phyloP scores from a whole-genome alignment of 345 rosid genomes.

The Passiflora organensis region DNA sequence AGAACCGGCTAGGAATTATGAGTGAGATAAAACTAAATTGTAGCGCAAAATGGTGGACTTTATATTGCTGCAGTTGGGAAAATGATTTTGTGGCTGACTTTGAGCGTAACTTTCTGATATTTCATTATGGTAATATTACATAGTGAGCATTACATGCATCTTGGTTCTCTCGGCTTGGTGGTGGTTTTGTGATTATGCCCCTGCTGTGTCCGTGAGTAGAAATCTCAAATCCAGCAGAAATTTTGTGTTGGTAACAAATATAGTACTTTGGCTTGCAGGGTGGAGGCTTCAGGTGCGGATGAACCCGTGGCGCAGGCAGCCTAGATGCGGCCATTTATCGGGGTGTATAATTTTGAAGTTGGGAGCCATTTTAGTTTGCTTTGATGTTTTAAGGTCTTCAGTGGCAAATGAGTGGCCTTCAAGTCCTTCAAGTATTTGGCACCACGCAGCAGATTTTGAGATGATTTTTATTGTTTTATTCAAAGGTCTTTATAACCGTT shows the following conservation, averaged over 20 bases:
- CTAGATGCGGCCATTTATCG: constrained; percentile 15
- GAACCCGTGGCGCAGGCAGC: constrained; percentile 57
- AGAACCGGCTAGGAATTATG: too few species aligned
- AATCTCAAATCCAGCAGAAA: not conserved
- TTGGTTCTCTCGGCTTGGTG: not conserved
- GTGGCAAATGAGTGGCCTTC: too few species aligned
- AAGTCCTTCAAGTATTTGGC: too few species aligned
- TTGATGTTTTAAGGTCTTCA: not conserved
- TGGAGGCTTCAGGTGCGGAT: constrained; percentile 29
- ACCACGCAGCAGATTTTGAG: not conserved
- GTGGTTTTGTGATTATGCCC: not conserved
- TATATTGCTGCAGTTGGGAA: too few species aligned
- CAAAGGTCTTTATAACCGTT: not conserved
- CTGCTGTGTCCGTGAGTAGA: not conserved
- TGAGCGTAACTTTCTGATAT: not conserved
- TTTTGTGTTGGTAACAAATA: not conserved
- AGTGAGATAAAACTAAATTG: too few species aligned
- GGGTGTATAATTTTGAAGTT: not conserved
- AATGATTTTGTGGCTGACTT: too few species aligned
- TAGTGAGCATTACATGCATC: not conserved
- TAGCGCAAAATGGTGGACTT: too few species aligned
- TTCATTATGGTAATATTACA: not conserved
- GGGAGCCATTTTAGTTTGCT: constrained; percentile 1
- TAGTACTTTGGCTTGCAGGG: constrained; percentile 31
- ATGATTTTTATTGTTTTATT: not conserved